Percentiles rank a stretch among this genome's conserved stretches.
Conservation (phyloP, 768 basidiomycete genomes). For the Trametes cinnabarina region DNA sequence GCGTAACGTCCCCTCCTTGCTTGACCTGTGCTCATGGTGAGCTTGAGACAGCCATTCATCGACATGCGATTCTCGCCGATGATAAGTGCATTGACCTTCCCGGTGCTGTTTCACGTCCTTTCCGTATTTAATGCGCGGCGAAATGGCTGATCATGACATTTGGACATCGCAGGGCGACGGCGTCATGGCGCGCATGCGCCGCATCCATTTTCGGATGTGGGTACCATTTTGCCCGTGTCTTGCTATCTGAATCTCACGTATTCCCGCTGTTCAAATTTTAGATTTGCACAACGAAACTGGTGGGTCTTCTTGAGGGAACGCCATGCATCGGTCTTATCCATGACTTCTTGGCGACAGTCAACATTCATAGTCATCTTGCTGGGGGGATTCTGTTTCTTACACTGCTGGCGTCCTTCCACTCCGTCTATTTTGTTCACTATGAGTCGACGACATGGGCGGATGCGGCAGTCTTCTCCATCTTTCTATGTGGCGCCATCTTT, state of each 20-base stretch:
- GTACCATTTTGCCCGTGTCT: slow-evolving; percentile 26
- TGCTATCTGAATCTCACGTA: neutral
- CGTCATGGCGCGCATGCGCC: slow-evolving; percentile 61
- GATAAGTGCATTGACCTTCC: neutral
- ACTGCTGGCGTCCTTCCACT: slow-evolving; percentile 53
- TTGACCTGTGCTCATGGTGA: too few relatives aligned
- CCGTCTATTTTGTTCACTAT: slow-evolving; percentile 49
- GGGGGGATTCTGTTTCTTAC: slow-evolving; percentile 61
- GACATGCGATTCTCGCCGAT: too few relatives aligned
- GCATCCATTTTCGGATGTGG: slow-evolving; percentile 66
- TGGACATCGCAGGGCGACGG: slow-evolving; percentile 45
- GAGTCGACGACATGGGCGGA: slow-evolving; percentile 61
- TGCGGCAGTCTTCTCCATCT: slow-evolving; percentile 56
- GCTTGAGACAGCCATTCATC: too few relatives aligned
- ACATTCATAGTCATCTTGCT: slow-evolving; percentile 81
- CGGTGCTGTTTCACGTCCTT: neutral
- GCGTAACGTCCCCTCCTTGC: too few relatives aligned
- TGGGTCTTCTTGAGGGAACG: slow-evolving; percentile 21
- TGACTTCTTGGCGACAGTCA: slow-evolving; percentile 46
- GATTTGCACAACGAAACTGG: slow-evolving; percentile 81
- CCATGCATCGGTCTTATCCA: too few relatives aligned
- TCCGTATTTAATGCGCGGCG: neutral
- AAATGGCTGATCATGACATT: neutral
- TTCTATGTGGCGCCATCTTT: slow-evolving; percentile 67
- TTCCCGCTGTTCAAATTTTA: slow-evolving; percentile 24